Base-by-base conservation (phyloP, 1,139 yeast genomes). In the Debaryomyces fabryi region DNA sequence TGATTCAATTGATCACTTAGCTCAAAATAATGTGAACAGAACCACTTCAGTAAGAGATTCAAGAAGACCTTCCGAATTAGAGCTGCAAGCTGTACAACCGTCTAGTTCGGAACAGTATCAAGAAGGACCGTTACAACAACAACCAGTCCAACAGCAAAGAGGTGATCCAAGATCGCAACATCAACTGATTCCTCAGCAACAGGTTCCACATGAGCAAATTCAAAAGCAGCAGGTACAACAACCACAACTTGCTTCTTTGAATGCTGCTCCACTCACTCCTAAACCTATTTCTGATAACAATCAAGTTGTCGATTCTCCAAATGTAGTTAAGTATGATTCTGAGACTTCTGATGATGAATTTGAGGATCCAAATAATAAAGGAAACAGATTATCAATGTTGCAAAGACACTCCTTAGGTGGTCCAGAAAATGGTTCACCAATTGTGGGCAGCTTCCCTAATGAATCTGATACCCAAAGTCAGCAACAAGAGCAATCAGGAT, bases 361-460 rank as follows among this genome's bases (percentile, higher is more conserved):
- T 6, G 59, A 61, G 1, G 50, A 45, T 7, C 35, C 49, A 10
- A 49, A 45, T 33, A 35, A 43, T 9, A 46, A 53, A 10, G 65
- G 64, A 4, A 56, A 60, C 34, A 63, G 64, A 45, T 52, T 63
- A 29, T 68, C 76, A 1, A 62, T 72, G 64, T 62, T 72, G 42
- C 65, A 71, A 52, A 60, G 63, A 46, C 73, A 73, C 52, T 65
- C 69, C 36, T 66, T 71, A 53, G 60, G 48, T 39, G 42, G 42
- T 29, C 12, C 52, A 16, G 32, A 36, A 18, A 43, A 42, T 23
- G 42, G 39, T 20, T 27, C 42, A 7, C 50, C 41, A 20, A 10
- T 34, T 15, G 34, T 29, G 16, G 33, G 23, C 3, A 33, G 33
- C 6, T 42, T 42, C 18, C 27, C 43, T 4, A 20, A 30, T 29